A percentile compares a stretch with the other conserved stretches of the same genome.
These are phyloP conservation scores for Diaporthe citriasiana DNA, from an alignment of 2,329 filamentous ascomycete genomes.

Conservation along the genomic window DNA sequence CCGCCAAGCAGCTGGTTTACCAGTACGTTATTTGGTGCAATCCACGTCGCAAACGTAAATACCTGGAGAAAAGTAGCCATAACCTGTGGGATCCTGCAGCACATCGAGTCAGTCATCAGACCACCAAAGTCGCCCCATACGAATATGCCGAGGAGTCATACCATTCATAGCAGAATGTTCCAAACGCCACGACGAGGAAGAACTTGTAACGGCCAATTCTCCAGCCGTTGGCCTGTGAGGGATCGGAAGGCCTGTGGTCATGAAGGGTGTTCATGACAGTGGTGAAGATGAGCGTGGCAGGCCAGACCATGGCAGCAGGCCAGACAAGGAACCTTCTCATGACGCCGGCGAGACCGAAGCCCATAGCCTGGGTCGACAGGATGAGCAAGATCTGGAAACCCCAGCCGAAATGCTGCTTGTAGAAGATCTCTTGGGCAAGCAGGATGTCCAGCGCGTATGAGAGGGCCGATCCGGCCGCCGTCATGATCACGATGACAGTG, in stretches of 20 bases:
- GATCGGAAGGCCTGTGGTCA: slow-evolving; percentile 67
- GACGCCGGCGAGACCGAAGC: slow-evolving; percentile 74
- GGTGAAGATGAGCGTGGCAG: slow-evolving; percentile 69
- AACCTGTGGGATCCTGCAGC: slow-evolving; percentile 48
- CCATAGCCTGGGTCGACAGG: slow-evolving; percentile 73
- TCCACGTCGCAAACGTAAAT: slow-evolving; percentile 74
- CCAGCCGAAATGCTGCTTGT: slow-evolving; percentile 67
- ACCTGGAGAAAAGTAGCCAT: slow-evolving; percentile 52
- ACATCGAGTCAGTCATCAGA: background rate
- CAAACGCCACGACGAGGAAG: slow-evolving; percentile 66
- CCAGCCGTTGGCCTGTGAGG: slow-evolving; percentile 58
- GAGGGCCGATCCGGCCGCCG: slow-evolving; percentile 53
- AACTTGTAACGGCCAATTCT: slow-evolving; percentile 69
- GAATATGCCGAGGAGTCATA: background rate
- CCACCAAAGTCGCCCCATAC: background rate
- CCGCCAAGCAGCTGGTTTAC: slow-evolving; percentile 75
- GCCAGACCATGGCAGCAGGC: slow-evolving; percentile 76
- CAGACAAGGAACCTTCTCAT: slow-evolving; percentile 70
- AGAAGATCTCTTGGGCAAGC: slow-evolving; percentile 61
- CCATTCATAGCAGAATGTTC: slow-evolving; percentile 58
- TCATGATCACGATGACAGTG: slow-evolving; percentile 64
- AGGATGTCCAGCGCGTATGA: slow-evolving; percentile 57
- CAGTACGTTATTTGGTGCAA: slow-evolving; percentile 71
- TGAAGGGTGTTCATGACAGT: slow-evolving; percentile 75
- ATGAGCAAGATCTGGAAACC: slow-evolving; percentile 72